Base-by-base conservation (phyloP, 2,329 filamentous ascomycete genomes). In the Fusarium albosuccineum region DNA sequence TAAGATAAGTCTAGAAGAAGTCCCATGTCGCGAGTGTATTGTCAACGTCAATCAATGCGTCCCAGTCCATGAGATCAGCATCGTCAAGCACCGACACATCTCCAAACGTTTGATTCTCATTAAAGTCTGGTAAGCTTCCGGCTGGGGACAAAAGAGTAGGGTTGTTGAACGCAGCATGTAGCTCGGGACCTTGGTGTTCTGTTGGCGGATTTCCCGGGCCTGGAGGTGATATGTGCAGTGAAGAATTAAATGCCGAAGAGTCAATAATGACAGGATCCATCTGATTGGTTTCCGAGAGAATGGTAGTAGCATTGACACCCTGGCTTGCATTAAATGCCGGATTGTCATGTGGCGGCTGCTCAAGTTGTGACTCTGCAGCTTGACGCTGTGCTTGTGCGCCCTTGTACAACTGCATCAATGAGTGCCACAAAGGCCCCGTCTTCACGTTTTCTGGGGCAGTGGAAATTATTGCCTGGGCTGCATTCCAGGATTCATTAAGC, bases 401-500 rank as follows among this genome's bases (percentile, higher is more conserved):
- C 6, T 22, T 30, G 11, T 62, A 49, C 11, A 74, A 8, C 4
- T 48, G 29, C 27, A 62, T 49, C 3, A 75, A 29, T 4, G 59
- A 60, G n/a, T 41, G 22, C 71, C 73, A 75, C 8, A 68, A 30
- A 14, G 40, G 7, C 1, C 69, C 58, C 1, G 48, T 56, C 14
- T 62, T 67, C 4, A 57, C 48, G 6, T 60, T 57, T 1, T 56
- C 51, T 4, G 67, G 41, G 2, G 49, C 54, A 5, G 29, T 46
- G 7, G 60, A 45, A 2, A 65, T 45, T 0, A 74, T 37, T 1
- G n/a, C 41, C 34, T 46, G 45, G 4, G 64, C 61, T 1, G 67
- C 56, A 2, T 41, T n/a, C 74, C 73, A 74, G 2, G 66, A 45
- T 4, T 68, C 64, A 40, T 76, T 74, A 1, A 73, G 64, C 17